A percentile compares a stretch with the other conserved stretches of the same genome.
These are phyloP conservation scores for Metschnikowia picachoensis DNA, from an alignment of 805 yeast genomes.

Conservation along the genomic window DNA sequence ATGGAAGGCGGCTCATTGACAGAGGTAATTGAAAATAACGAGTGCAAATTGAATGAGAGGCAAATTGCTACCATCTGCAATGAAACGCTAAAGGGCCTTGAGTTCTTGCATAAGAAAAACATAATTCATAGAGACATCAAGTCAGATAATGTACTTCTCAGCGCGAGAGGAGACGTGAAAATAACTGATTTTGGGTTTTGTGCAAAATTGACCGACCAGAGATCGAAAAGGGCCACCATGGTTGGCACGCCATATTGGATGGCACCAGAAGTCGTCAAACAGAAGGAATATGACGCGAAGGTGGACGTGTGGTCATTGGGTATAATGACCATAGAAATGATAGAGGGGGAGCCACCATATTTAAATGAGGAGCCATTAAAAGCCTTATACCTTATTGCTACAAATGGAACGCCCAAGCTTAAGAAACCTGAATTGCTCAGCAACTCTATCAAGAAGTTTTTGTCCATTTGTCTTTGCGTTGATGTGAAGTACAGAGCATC, in stretches of 20 bases:
- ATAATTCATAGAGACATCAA: constrained; percentile 70
- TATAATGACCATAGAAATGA: constrained; percentile 84
- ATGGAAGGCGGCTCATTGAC: constrained; percentile 99
- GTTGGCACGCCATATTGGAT: constrained; percentile 89
- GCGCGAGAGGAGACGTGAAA: constrained; percentile 41
- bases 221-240: constrained; percentile 76
- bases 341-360: constrained; percentile 83
- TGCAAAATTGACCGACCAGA: constrained; percentile 71
- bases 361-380: constrained; percentile 74
- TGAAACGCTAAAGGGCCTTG: constrained; percentile 88
- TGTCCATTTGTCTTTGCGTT: constrained; percentile 88
- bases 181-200: constrained; percentile 46
- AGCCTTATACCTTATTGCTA: constrained; percentile 72
- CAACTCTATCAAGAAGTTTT: constrained; percentile 74
- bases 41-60: constrained; percentile 63
- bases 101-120: constrained; percentile 85
- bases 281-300: constrained; percentile 76
- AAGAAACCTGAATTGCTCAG: constrained; percentile 67
- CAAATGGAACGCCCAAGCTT: constrained; percentile 77
- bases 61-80: constrained; percentile 90
- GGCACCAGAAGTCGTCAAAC: constrained; percentile 85
- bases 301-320: constrained; percentile 84
- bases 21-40: constrained; percentile 90
- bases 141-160: constrained; percentile 44
- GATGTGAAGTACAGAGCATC: constrained; percentile 90